Conservation (phyloP, 1,284 basidiomycete genomes). For the Cutaneotrichosporon daszewskae region DNA sequence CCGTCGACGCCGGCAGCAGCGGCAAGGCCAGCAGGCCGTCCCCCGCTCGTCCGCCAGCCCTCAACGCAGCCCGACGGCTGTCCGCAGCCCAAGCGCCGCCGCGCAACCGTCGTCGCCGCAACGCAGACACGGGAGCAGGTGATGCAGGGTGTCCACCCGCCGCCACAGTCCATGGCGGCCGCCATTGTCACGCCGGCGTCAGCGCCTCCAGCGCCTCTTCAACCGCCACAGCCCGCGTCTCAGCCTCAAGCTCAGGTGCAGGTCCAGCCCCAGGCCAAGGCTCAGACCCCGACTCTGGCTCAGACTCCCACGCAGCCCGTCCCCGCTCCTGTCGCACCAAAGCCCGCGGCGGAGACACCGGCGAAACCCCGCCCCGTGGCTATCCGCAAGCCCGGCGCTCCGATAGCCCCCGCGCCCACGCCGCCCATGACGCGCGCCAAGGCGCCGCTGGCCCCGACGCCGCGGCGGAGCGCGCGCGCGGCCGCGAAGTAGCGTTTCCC, state of each 20-base stretch:
- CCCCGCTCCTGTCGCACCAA: background rate
- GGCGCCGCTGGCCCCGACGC: background rate
- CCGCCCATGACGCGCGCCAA: background rate
- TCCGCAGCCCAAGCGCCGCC: slow-evolving; percentile 38
- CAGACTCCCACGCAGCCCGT: too few species aligned
- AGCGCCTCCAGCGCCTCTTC: background rate
- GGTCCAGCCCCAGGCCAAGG: background rate
- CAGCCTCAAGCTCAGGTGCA: background rate
- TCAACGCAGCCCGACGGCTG: slow-evolving; percentile 33
- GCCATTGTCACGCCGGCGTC: background rate
- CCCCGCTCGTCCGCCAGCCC: slow-evolving; percentile 31
- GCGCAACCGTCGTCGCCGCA: slow-evolving; percentile 26
- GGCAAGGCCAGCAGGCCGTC: too few species aligned
- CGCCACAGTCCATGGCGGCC: too few species aligned
- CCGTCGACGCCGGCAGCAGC: background rate
- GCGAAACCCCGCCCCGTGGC: background rate
- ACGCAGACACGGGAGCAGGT: background rate
- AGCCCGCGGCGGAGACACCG: background rate
- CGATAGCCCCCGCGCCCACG: background rate
- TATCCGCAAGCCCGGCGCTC: background rate
- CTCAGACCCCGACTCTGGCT: background rate
- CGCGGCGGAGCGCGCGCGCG: slow-evolving; percentile 3
- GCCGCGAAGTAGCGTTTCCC: too few species aligned
- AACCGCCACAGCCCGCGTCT: background rate
- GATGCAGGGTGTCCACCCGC: slow-evolving; percentile 4